These are phyloP conservation scores for Citrus reticulata DNA, from an alignment of 345 rosid species.

Conservation along the genomic window DNA sequence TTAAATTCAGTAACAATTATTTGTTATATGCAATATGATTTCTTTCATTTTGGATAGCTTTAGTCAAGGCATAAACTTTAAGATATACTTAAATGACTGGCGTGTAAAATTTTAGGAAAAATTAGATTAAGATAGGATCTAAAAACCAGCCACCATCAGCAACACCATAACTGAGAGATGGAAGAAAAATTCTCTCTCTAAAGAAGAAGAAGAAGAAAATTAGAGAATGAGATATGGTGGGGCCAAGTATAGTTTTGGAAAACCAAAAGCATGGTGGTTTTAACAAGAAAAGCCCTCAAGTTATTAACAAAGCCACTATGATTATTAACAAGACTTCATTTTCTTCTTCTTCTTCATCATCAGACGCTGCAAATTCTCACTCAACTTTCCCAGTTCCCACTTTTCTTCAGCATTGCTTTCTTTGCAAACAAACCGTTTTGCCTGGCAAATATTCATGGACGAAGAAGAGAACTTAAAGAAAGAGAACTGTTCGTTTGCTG, in stretches of 20 bases:
- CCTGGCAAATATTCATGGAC: constrained; percentile 71
- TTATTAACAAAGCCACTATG: constrained; percentile 54
- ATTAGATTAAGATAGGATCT: no score
- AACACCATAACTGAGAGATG: neutral
- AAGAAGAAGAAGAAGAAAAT: neutral
- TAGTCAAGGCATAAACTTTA: no score
- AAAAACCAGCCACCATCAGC: neutral
- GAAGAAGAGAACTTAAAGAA: constrained; percentile 53
- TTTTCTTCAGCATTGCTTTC: constrained; percentile 69
- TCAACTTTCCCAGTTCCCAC: constrained; percentile 19
- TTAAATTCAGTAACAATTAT: no score
- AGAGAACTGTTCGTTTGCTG: constrained; percentile 44
- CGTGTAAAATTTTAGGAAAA: no score
- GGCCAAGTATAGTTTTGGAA: constrained; percentile 73
- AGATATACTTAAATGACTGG: no score
- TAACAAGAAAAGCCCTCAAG: constrained; percentile 40
- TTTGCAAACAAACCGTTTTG: constrained; percentile 61
- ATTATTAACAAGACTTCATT: constrained; percentile 6
- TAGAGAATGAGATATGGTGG: constrained; percentile 57
- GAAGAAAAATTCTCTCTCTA: neutral
- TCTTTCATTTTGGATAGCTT: no score
- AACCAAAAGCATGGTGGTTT: constrained; percentile 22
- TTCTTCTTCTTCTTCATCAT: constrained; percentile 19
- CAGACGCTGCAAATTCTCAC: neutral
- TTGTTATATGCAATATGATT: no score